Evolutionary conservation across 2,329 filamentous ascomycete genomes (phyloP).

Genomic region (Beauveria sp.): DNA sequence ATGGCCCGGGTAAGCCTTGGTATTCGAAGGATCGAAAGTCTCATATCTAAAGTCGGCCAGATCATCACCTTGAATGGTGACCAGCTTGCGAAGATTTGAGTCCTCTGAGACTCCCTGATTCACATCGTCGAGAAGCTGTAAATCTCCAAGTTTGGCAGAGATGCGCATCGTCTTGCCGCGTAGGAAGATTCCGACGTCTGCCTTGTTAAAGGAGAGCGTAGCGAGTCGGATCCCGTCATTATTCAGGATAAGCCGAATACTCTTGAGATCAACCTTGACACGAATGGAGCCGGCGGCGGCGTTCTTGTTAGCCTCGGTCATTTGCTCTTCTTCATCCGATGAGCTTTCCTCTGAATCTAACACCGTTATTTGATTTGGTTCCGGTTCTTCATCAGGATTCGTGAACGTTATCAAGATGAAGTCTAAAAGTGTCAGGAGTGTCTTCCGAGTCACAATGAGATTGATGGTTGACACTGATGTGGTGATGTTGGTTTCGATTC

Average conservation of each 20-base stretch:
- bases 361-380: conserved; percentile 16
- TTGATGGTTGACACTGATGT: conserved; percentile 93
- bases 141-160: conserved; percentile 75
- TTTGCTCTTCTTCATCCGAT: conserved; percentile 31
- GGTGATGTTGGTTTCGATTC: conserved; percentile 87
- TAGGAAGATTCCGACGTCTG: conserved; percentile 84
- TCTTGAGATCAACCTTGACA: conserved; percentile 89
- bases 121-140: conserved; percentile 87
- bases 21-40: conserved; percentile 71
- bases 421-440: conserved; percentile 83
- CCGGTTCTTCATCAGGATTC: conserved; percentile 34
- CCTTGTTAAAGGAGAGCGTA: conserved; percentile 85
- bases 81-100: conserved; percentile 75
- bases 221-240: conserved; percentile 95
- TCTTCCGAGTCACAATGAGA: conserved; percentile 86
- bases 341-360: conserved; percentile 32
- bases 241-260: conserved; percentile 89
- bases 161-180: conserved; percentile 81
- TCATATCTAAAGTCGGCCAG: conserved; percentile 96
- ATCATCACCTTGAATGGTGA: conserved; percentile 93
- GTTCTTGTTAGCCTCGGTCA: conserved; percentile 27
- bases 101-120: conserved; percentile 79
- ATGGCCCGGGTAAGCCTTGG: conserved; percentile 78
- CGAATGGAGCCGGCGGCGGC: conserved; percentile 65
- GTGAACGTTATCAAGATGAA: conserved; percentile 93